Evolutionary conservation across 2,329 filamentous ascomycete species (phyloP).

Genomic region (Fusarium brevicatenulatum): DNA sequence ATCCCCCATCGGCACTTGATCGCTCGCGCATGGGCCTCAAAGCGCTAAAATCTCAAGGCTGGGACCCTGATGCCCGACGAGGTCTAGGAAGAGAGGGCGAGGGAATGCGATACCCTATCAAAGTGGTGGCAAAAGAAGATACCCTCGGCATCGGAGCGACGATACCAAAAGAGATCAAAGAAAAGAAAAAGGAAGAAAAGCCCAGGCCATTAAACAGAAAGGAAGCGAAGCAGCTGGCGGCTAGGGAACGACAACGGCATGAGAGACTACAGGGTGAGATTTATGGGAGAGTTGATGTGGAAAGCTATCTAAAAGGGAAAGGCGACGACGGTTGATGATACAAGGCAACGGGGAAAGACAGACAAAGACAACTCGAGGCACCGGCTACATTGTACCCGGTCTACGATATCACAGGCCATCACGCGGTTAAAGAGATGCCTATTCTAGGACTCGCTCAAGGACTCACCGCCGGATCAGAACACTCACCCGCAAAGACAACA

Average conservation of each 20-base stretch:
- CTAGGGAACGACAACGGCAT: conserved; percentile 69
- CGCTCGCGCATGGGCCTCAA: conserved; percentile 75
- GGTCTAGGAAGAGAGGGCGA: conserved; percentile 78
- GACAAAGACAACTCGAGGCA: not conserved
- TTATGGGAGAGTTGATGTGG: conserved; percentile 78
- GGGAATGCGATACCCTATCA: conserved; percentile 81
- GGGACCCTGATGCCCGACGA: conserved; percentile 76
- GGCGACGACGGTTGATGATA: conserved; percentile 38
- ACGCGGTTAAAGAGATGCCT: not conserved
- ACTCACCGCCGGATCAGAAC: not conserved
- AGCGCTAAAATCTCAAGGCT: conserved; percentile 74
- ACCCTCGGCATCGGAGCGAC: conserved; percentile 76
- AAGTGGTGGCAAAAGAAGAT: conserved; percentile 76
- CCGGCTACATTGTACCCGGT: not conserved
- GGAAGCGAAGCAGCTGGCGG: conserved; percentile 70
- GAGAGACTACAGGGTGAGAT: conserved; percentile 76
- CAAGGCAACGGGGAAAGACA: not conserved
- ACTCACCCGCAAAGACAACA: not conserved
- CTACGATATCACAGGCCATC: not conserved
- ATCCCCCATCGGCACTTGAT: conserved; percentile 77
- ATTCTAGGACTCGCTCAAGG: conserved; percentile 17
- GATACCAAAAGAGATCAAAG: conserved; percentile 52
- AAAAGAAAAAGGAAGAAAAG: conserved; percentile 56
- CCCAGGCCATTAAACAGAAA: conserved; percentile 73
- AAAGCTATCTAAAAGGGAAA: conserved; percentile 72